Evolutionary conservation across 441 rosid species (phyloP).

Genomic region (Lagerstroemia fauriei): DNA sequence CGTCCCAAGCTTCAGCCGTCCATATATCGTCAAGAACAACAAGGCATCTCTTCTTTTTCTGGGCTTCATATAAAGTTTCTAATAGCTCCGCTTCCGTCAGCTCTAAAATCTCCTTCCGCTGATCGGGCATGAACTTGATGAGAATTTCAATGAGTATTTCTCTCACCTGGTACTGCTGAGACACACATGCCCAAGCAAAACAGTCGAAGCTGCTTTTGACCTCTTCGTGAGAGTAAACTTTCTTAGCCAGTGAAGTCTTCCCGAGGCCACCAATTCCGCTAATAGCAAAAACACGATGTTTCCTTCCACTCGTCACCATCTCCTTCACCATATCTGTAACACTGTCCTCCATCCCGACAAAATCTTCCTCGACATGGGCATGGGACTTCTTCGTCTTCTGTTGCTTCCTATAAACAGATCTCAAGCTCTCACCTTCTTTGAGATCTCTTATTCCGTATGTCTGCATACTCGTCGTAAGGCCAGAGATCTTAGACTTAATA

Average conservation of each 20-base stretch:
- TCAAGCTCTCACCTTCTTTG: background rate
- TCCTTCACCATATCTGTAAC: constrained; percentile 4
- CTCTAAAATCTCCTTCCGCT: constrained; percentile 10
- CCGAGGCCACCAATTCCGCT: constrained; percentile 6
- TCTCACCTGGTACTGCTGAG: constrained; percentile 30
- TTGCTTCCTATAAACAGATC: background rate
- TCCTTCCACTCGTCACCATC: constrained; percentile 7
- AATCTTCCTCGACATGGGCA: constrained; percentile 23
- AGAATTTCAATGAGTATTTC: constrained; percentile 31
- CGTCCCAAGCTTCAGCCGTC: constrained; percentile 30
- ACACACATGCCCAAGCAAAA: constrained; percentile 39
- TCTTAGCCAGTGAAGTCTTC: constrained; percentile 15
- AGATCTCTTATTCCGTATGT: background rate
- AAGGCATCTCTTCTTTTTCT: constrained; percentile 32
- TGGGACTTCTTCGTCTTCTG: background rate
- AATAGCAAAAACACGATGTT: constrained; percentile 18
- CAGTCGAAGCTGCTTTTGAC: constrained; percentile 28
- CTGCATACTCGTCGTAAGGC: background rate
- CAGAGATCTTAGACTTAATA: constrained; percentile 3
- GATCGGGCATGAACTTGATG: constrained; percentile 20
- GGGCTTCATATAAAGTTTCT: constrained; percentile 16
- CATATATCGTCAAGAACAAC: constrained; percentile 43
- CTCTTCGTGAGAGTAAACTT: background rate
- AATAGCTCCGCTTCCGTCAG: constrained; percentile 32
- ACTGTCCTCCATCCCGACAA: constrained; percentile 20